A percentile compares a stretch with the other conserved stretches of the same genome.
Evolutionary conservation across 2,329 filamentous ascomycete species (phyloP).

Genomic region (Claviceps africana): DNA sequence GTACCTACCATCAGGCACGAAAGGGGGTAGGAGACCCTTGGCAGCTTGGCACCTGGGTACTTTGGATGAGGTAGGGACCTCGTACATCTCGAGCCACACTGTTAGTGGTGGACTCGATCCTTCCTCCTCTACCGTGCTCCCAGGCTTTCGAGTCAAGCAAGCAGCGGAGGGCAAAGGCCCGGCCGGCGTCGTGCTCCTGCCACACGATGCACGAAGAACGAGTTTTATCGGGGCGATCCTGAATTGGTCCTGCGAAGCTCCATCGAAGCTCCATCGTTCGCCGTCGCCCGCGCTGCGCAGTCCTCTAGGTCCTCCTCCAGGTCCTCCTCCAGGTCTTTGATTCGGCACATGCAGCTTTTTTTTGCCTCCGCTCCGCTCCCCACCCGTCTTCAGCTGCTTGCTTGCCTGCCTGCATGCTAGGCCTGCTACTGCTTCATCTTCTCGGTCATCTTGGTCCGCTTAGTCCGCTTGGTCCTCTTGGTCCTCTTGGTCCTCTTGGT

Average conservation of each 20-base stretch:
- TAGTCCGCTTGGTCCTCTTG: too few relatives aligned
- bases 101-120: neutral
- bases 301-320: too few relatives aligned
- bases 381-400: constrained; percentile 1
- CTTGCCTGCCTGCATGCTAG: neutral
- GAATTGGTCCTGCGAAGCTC: neutral
- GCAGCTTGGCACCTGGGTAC: neutral
- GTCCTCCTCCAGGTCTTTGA: neutral
- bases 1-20: neutral
- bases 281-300: neutral
- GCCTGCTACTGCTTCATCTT: neutral
- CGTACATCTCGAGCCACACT: neutral
- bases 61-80: neutral
- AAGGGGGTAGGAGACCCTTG: too few relatives aligned
- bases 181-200: neutral
- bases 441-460: neutral
- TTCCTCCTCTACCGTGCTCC: neutral
- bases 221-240: neutral
- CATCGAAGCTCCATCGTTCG: neutral
- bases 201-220: neutral
- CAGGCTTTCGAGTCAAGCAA: neutral
- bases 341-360: neutral
- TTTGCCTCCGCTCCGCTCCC: constrained; percentile 1
- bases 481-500: too few relatives aligned
- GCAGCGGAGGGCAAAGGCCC: neutral